Evolutionary conservation across 2,329 filamentous ascomycete genomes (phyloP), one percentile per base, ranked within the genome.

Genomic region (Paracorniculantispora psalliotae): DNA sequence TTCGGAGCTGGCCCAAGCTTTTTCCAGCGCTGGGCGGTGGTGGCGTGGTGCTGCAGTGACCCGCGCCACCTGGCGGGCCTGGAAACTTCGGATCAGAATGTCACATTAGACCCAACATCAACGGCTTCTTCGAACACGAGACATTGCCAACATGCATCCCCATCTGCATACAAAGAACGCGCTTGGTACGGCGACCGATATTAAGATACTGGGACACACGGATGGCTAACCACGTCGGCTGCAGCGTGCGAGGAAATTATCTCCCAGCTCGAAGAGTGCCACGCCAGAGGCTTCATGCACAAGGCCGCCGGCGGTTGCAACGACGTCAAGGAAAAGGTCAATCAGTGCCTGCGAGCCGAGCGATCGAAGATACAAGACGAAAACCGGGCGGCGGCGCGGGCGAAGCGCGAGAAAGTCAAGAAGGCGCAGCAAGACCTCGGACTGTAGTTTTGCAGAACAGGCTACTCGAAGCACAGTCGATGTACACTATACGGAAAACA

Each of bases 161-260:
- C 93, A 97, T 78, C 79, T 99, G 2, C 92, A 97, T 72, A 96
- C 91, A 28, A 91, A 94, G 72, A 88, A 96, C 71, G 96, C 96
- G 67, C 81, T 84, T 66, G 92, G 93, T 96, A 82, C 47, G 69
- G 39, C 15, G 37, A 8, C 19, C 26, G 8, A 9, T 4, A 3
- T 4, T 7, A 7, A 12, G 2, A 19, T 9, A 43, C 12, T 19
- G 6, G 10, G 21, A 5, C 12, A 17, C 33, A 2, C 23, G 55
- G 52, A 19, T 3, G 8, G 37, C 67, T 71, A 39, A 71, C 61
- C 41, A n/a, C 12, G 19, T n/a, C 25, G 39, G 19, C 56, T 41
- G 28, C 68, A 99, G 94, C 89, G 69, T 99, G 94, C 82, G 91
- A 93, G 74, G 92, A 96, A 66, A 85, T 99, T 72, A 96, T 97